A percentile compares a stretch with the other conserved stretches of the same genome.
These are phyloP conservation scores for Phoma sp. DNA, from an alignment of 2,329 filamentous ascomycete species.

Conservation along the genomic window DNA sequence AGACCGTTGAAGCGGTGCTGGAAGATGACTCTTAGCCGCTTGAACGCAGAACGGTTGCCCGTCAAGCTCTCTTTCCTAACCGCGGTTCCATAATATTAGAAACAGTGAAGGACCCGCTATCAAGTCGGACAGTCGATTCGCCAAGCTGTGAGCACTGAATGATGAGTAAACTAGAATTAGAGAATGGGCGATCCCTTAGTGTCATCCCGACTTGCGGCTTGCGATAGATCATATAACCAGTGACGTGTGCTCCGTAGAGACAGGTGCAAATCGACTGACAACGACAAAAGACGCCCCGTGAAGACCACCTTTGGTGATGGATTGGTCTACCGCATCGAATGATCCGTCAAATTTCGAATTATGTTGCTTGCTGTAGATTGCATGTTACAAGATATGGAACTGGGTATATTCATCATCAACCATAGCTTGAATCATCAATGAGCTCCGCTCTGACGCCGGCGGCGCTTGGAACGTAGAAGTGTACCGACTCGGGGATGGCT, in stretches of 20 bases:
- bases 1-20: constrained; percentile 36
- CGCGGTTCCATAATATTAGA: no score
- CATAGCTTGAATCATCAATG: background rate
- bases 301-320: background rate
- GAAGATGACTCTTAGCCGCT: constrained; percentile 23
- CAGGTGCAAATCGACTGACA: no score
- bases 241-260: no score
- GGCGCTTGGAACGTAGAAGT: background rate
- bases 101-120: background rate
- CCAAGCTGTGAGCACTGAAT: background rate
- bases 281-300: background rate
- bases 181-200: background rate
- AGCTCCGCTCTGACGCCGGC: background rate
- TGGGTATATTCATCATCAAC: constrained; percentile 21
- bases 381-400: constrained; percentile 1
- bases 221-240: no score
- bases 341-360: background rate
- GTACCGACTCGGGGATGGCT: background rate
- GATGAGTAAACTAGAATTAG: background rate
- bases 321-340: background rate
- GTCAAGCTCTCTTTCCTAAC: no score
- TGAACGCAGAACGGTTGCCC: background rate
- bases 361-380: background rate
- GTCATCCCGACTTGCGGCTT: no score
- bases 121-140: no score